These are phyloP conservation scores for Annulohypoxylon nitens DNA, from an alignment of 495 filamentous ascomycete genomes.

Conservation along the genomic window DNA sequence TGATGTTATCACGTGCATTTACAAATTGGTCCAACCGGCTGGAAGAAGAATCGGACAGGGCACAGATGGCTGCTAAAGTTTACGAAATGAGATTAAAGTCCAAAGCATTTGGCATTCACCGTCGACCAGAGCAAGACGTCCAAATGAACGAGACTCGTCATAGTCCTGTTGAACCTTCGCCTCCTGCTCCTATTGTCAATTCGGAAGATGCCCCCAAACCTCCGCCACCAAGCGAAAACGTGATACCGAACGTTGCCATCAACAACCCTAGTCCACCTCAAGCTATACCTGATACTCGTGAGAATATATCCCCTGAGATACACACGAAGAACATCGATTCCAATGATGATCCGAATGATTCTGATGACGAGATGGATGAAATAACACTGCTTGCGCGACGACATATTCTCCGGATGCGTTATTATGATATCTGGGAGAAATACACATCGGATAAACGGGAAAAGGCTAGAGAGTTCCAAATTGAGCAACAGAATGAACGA, in stretches of 20 bases:
- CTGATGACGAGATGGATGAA: constrained; percentile 47
- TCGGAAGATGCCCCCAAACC: background rate
- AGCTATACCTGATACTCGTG: background rate
- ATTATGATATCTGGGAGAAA: constrained; percentile 82
- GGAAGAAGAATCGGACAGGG: constrained; percentile 67
- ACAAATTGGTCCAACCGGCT: constrained; percentile 77
- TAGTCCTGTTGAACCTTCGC: constrained; percentile 9
- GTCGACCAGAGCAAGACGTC: background rate
- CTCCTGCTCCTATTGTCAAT: constrained; percentile 2
- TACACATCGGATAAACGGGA: constrained; percentile 77
- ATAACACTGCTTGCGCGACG: constrained; percentile 71
- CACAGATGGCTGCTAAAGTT: constrained; percentile 46
- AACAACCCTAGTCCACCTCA: background rate
- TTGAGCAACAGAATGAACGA: constrained; percentile 56
- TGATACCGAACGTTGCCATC: background rate
- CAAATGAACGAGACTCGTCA: background rate
- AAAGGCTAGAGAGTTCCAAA: constrained; percentile 73
- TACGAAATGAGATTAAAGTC: constrained; percentile 50
- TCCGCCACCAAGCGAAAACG: background rate
- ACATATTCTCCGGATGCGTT: constrained; percentile 77
- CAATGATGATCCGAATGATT: constrained; percentile 10
- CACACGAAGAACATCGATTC: background rate
- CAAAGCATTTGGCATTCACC: constrained; percentile 42
- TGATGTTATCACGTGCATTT: constrained; percentile 78
- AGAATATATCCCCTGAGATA: background rate